Evolutionary conservation across 2,329 filamentous ascomycete genomes (phyloP).

Genomic region (Alternaria sp.): DNA sequence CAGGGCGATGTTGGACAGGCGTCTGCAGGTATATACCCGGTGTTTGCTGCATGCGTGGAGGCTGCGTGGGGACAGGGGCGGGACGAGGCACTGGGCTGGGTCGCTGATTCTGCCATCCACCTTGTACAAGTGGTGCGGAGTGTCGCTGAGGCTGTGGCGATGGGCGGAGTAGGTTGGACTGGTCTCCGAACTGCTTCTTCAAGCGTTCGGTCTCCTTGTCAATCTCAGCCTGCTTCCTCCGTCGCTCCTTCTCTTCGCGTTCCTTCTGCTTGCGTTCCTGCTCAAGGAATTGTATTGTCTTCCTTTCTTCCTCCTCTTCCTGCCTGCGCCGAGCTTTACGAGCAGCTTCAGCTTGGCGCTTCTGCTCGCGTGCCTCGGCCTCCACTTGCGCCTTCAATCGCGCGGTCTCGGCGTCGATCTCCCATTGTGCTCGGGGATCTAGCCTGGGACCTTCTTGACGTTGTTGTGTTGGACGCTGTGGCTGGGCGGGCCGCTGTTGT

Average conservation of each 20-base stretch:
- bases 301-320: conserved; percentile 64
- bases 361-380: conserved; percentile 57
- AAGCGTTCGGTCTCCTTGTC: conserved; percentile 82
- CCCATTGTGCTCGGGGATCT: conserved; percentile 63
- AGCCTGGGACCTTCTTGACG: conserved; percentile 31
- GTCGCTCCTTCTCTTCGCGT: conserved; percentile 69
- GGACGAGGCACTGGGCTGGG: conserved; percentile 18
- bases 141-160: conserved; percentile 34
- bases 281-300: conserved; percentile 46
- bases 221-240: conserved; percentile 61
- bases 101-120: conserved; percentile 23
- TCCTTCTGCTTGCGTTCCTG: conserved; percentile 66
- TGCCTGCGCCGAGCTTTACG: conserved; percentile 65
- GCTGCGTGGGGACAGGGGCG: conserved; percentile 28
- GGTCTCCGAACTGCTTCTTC: conserved; percentile 69
- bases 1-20: conserved; percentile 32
- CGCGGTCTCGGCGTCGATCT: conserved; percentile 61
- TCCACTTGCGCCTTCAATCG: conserved; percentile 56
- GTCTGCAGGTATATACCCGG: conserved; percentile 46
- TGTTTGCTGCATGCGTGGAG: conserved; percentile 18
- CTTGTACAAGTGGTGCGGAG: conserved; percentile 31
- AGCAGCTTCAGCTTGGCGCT: conserved; percentile 54
- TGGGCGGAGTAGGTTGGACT: conserved; percentile 38
- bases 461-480: conserved; percentile 20
- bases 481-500: conserved; percentile 13